phyloP scores from a whole-genome alignment of 495 filamentous ascomycete genomes.

The Aspergillus egyptiacus region DNA sequence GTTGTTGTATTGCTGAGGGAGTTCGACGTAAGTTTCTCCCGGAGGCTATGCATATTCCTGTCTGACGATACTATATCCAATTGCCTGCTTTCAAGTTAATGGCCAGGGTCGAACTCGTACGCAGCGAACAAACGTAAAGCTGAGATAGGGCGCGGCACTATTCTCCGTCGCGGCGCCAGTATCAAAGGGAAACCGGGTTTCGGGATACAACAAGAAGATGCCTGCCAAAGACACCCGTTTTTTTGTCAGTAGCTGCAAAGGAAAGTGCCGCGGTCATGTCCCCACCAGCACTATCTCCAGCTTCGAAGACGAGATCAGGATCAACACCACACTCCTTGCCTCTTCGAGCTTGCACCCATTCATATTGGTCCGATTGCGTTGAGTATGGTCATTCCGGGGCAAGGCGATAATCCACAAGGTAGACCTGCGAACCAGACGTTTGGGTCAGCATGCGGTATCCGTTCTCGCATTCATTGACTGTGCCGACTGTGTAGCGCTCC shows the following conservation, averaged over 20 bases:
- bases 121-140: no score
- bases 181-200: constrained; percentile 31
- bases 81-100: no score
- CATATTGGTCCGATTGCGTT: constrained; percentile 28
- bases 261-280: constrained; percentile 33
- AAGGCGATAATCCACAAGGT: constrained; percentile 25
- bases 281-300: constrained; percentile 32
- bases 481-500: constrained; percentile 33
- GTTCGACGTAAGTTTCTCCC: constrained; percentile 14
- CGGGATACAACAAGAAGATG: constrained; percentile 33
- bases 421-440: constrained; percentile 17
- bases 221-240: constrained; percentile 17
- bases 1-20: constrained; percentile 13
- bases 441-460: constrained; percentile 30
- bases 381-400: constrained; percentile 29
- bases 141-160: constrained; percentile 29
- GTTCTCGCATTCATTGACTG: constrained; percentile 36
- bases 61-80: no score
- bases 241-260: constrained; percentile 20
- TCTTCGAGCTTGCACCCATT: constrained; percentile 20
- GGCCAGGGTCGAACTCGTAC: no score
- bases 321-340: constrained; percentile 20
- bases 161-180: constrained; percentile 29
- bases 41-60: no score
- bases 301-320: constrained; percentile 21